phyloP scores from a whole-genome alignment of 306 rosid species.

The Arachis hypogaea region DNA sequence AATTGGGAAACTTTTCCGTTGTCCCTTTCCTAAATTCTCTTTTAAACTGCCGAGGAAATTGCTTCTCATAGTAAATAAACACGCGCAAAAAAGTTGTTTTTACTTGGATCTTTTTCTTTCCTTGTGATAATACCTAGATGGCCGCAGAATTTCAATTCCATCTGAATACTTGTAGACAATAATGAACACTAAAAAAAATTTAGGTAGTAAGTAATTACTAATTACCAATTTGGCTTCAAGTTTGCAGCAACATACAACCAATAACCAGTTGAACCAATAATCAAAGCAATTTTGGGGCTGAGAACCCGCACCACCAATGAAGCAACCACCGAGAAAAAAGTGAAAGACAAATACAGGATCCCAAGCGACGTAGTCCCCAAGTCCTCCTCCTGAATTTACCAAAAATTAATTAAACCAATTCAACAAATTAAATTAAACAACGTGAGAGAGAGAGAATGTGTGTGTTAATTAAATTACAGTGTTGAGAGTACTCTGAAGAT shows the following conservation, averaged over 20 bases:
- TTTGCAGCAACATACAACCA: constrained; percentile 87
- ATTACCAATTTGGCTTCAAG: constrained; percentile 80
- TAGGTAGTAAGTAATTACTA: constrained; percentile 1
- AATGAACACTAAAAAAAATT: constrained; percentile 4
- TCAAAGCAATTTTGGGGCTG: constrained; percentile 81
- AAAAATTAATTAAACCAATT: neutral
- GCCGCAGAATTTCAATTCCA: constrained; percentile 14
- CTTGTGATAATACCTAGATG: neutral
- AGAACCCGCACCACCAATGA: constrained; percentile 77
- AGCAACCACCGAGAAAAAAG: constrained; percentile 78
- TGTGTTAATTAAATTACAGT: constrained; percentile 51
- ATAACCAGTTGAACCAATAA: constrained; percentile 88
- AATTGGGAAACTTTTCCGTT: neutral
- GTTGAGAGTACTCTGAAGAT: constrained; percentile 82
- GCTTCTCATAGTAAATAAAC: neutral
- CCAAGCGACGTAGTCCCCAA: constrained; percentile 90
- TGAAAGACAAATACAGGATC: constrained; percentile 78
- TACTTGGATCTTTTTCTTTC: neutral
- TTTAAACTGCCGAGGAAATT: neutral
- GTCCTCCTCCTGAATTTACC: constrained; percentile 63
- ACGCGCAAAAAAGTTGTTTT: neutral
- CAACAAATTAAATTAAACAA: neutral
- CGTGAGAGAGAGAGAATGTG: no score
- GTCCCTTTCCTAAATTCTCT: neutral
- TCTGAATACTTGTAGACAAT: neutral